Percentiles rank a stretch among this genome's conserved stretches.
Evolutionary conservation across 2,329 filamentous ascomycete genomes (phyloP).

Genomic region (Penicillium sp.): DNA sequence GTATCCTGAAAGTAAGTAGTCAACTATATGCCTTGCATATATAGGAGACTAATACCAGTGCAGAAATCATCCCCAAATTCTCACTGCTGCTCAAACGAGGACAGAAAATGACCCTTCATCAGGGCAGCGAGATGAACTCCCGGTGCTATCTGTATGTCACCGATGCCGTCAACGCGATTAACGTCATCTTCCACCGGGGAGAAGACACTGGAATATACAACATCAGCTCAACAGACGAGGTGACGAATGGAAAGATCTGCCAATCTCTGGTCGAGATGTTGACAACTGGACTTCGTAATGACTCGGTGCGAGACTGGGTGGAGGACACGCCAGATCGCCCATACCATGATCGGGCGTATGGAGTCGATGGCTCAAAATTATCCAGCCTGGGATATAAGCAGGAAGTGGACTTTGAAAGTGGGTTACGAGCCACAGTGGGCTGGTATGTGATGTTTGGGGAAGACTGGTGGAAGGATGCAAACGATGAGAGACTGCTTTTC

Average conservation of each 20-base stretch:
- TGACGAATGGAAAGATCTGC: slow-evolving; percentile 58
- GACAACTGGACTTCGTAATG: slow-evolving; percentile 60
- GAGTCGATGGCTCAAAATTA: slow-evolving; percentile 67
- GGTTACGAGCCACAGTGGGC: slow-evolving; percentile 60
- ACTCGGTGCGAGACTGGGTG: slow-evolving; percentile 55
- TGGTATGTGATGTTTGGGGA: slow-evolving; percentile 52
- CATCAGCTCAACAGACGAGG: slow-evolving; percentile 71
- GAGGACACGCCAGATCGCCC: slow-evolving; percentile 66
- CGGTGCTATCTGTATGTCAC: slow-evolving; percentile 74
- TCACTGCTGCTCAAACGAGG: slow-evolving; percentile 65
- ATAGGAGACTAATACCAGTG: neutral
- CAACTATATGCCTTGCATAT: no score
- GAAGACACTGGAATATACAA: slow-evolving; percentile 75
- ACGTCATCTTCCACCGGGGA: slow-evolving; percentile 78
- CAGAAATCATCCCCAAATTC: slow-evolving; percentile 83
- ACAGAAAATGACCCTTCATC: slow-evolving; percentile 65
- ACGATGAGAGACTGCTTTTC: no score
- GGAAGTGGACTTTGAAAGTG: slow-evolving; percentile 61
- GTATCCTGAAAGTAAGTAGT: slow-evolving; percentile 71
- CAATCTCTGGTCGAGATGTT: slow-evolving; percentile 41
- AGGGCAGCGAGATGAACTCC: slow-evolving; percentile 67
- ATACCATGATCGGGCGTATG: slow-evolving; percentile 72
- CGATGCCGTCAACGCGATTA: slow-evolving; percentile 76
- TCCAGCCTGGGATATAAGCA: slow-evolving; percentile 65
- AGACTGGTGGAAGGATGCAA: neutral